Conservation (phyloP, 1,284 basidiomycete genomes). For the Pseudozyma hubeiensis region DNA sequence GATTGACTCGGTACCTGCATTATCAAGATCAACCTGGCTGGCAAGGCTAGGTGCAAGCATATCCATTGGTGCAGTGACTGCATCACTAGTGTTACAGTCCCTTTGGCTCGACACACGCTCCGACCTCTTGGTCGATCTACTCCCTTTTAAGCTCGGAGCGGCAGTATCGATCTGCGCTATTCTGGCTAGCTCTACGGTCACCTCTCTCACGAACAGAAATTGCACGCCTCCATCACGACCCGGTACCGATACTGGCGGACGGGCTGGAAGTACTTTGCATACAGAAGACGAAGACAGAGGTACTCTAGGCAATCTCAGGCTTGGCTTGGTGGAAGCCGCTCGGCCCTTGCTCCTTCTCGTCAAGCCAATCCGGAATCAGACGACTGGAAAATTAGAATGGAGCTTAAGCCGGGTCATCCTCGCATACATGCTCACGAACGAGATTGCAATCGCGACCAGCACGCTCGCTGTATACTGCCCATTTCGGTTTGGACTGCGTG, state of each 20-base stretch:
- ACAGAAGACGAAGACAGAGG: background rate
- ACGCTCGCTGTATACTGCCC: constrained; percentile 1
- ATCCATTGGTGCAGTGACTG: background rate
- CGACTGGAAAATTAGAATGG: background rate
- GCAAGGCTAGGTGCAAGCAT: background rate
- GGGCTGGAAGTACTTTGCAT: background rate
- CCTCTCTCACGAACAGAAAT: background rate
- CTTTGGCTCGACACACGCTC: constrained; percentile 1
- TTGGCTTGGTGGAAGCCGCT: background rate
- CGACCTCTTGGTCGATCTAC: background rate
- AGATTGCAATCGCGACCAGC: background rate
- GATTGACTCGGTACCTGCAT: background rate
- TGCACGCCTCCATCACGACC: background rate
- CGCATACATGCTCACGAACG: background rate
- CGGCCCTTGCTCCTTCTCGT: background rate
- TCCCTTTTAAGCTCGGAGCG: background rate
- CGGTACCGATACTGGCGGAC: background rate
- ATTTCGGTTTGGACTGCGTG: background rate
- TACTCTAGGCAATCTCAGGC: background rate
- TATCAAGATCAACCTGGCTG: background rate
- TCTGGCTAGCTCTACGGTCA: background rate
- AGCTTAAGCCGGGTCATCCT: background rate
- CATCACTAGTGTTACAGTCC: background rate
- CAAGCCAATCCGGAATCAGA: background rate
- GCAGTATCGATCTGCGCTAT: background rate